Conservation (phyloP, 768 basidiomycete species). For the Hemileccinum impolitum region DNA sequence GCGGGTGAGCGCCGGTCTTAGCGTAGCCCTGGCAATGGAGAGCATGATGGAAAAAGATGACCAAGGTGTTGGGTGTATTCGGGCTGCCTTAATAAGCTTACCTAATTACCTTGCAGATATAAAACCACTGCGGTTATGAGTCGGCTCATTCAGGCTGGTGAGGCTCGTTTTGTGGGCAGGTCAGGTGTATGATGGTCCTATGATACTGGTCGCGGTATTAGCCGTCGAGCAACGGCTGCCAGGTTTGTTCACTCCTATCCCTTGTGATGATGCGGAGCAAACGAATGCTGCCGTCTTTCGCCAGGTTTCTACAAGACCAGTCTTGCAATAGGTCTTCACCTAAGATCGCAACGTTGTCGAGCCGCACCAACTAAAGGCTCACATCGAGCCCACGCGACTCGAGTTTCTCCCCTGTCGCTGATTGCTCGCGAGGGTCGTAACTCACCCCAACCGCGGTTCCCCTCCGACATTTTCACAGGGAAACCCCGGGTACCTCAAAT, state of each 20-base stretch:
- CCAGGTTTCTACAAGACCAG: constrained; percentile 68
- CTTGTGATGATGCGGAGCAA: too few relatives aligned
- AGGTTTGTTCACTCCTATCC: constrained; percentile 51
- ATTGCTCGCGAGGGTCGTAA: constrained; percentile 79
- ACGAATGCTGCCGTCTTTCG: constrained; percentile 8
- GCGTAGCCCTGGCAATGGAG: constrained; percentile 41
- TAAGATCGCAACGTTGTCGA: constrained; percentile 97
- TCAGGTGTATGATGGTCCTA: too few relatives aligned
- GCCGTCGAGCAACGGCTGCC: constrained; percentile 90
- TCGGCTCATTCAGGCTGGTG: too few relatives aligned
- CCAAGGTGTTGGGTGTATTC: neutral
- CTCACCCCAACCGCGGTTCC: constrained; percentile 31
- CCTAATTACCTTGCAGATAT: neutral
- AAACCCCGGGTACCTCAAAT: constrained; percentile 88
- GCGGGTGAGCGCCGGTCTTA: constrained; percentile 45
- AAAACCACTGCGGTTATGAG: too few relatives aligned
- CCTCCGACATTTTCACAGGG: too few relatives aligned
- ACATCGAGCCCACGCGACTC: constrained; percentile 85
- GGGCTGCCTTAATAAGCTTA: neutral
- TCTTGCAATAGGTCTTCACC: constrained; percentile 91
- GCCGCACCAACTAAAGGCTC: constrained; percentile 76
- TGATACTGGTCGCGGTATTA: constrained; percentile 77
- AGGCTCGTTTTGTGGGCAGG: too few relatives aligned
- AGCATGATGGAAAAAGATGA: constrained; percentile 37
- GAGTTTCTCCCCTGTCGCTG: constrained; percentile 96